Evolutionary conservation across 768 basidiomycete species (phyloP).

Genomic region (Paxillus ammoniavirescens): DNA sequence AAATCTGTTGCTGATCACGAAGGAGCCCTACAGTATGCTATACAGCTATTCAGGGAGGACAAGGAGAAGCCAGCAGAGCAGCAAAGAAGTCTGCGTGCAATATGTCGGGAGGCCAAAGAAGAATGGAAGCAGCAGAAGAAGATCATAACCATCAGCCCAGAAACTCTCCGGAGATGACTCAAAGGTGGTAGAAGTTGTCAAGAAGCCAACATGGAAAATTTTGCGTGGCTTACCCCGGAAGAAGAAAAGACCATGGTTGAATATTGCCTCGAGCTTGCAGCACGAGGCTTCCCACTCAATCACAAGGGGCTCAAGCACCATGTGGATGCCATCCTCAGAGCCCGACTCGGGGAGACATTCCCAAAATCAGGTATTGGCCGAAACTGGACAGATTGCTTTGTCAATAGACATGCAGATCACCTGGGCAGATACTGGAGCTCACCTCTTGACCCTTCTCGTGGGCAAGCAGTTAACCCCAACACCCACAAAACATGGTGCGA

Average conservation of each 20-base stretch:
- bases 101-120: no score
- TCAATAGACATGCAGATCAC: constrained; percentile 25
- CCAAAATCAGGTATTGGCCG: constrained; percentile 33
- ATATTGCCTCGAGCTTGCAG: constrained; percentile 20
- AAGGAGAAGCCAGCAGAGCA: no score
- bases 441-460: not conserved
- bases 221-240: not conserved
- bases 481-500: no score
- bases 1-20: no score
- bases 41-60: no score
- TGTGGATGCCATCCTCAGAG: constrained; percentile 26
- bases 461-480: not conserved
- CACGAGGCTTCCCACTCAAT: constrained; percentile 28
- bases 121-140: no score
- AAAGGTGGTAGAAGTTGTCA: no score
- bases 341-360: constrained; percentile 29
- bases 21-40: no score
- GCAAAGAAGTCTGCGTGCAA: no score
- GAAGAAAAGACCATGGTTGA: constrained; percentile 20
- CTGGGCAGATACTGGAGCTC: not conserved
- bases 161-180: not conserved
- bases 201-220: no score
- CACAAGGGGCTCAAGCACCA: constrained; percentile 20
- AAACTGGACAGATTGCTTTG: constrained; percentile 34
- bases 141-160: no score